Percentiles rank a stretch among this genome's conserved stretches.
phyloP scores from a whole-genome alignment of 768 basidiomycete genomes.

The Auriscalpium orientale region DNA sequence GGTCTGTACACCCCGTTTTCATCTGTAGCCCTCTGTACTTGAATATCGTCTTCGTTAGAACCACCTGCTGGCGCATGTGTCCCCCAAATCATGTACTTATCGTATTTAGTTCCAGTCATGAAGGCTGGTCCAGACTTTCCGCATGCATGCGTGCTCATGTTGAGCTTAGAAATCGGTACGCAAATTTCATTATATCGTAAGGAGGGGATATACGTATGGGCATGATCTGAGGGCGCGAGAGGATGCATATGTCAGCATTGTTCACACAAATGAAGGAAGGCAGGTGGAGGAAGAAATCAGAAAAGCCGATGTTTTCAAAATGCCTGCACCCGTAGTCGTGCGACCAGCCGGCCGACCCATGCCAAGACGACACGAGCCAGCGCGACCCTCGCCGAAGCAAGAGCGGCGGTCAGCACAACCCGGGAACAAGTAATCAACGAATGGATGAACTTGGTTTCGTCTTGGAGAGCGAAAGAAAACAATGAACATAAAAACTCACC shows the following conservation, averaged over 20 bases:
- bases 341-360: conserved; percentile 3
- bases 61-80: background rate
- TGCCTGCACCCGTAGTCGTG: conserved; percentile 1
- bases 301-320: conserved; percentile 16
- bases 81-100: background rate
- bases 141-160: background rate
- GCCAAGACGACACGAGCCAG: conserved; percentile 11
- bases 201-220: background rate
- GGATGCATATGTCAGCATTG: no score
- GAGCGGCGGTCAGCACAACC: conserved; percentile 5
- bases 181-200: background rate
- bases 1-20: background rate
- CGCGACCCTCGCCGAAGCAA: conserved; percentile 4
- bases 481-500: background rate
- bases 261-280: no score
- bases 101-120: background rate
- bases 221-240: no score
- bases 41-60: background rate
- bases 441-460: conserved; percentile 19
- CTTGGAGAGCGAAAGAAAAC: background rate
- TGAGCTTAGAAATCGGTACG: background rate
- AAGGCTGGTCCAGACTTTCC: background rate
- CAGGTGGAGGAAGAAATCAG: conserved; percentile 2
- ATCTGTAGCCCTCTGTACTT: background rate
- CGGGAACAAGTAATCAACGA: conserved; percentile 14